A percentile compares a stretch with the other conserved stretches of the same genome.
phyloP scores from a whole-genome alignment of 2,329 filamentous ascomycete species.

The Camillea tinctor region DNA sequence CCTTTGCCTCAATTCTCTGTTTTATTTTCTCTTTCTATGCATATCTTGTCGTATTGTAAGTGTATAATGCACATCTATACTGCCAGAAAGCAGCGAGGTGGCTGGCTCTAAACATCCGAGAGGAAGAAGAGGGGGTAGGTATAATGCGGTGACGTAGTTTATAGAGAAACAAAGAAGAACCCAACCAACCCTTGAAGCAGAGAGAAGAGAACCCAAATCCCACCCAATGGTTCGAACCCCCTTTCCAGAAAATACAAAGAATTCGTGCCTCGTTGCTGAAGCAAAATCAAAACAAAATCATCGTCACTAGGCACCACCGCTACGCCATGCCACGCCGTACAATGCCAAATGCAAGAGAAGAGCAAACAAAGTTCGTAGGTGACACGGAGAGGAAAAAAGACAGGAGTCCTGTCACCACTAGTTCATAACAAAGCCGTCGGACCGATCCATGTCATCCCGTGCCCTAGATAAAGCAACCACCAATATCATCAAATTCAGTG shows the following conservation, averaged over 20 bases:
- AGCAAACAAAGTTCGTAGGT: background rate
- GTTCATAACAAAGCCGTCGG: constrained; percentile 6
- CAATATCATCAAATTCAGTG: constrained; percentile 16
- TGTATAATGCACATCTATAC: background rate
- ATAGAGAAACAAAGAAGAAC: background rate
- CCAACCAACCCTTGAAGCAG: background rate
- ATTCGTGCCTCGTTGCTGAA: background rate
- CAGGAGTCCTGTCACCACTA: background rate
- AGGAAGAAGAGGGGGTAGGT: background rate
- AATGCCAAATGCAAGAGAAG: background rate
- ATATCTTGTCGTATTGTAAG: background rate
- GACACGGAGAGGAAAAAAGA: background rate
- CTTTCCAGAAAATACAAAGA: too few relatives aligned
- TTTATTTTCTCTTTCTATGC: background rate
- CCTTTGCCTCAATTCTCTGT: background rate
- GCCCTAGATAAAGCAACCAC: constrained; percentile 9
- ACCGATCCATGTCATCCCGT: constrained; percentile 6
- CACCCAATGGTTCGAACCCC: too few relatives aligned
- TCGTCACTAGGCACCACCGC: background rate
- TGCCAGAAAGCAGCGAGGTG: background rate
- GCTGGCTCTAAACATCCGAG: background rate
- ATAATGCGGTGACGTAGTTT: background rate
- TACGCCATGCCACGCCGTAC: background rate
- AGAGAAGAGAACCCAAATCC: background rate
- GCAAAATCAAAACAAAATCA: too few relatives aligned